Evolutionary conservation across 805 yeast species (phyloP), one percentile per base, ranked within the genome.

Genomic region (Lachancea mirantina): DNA sequence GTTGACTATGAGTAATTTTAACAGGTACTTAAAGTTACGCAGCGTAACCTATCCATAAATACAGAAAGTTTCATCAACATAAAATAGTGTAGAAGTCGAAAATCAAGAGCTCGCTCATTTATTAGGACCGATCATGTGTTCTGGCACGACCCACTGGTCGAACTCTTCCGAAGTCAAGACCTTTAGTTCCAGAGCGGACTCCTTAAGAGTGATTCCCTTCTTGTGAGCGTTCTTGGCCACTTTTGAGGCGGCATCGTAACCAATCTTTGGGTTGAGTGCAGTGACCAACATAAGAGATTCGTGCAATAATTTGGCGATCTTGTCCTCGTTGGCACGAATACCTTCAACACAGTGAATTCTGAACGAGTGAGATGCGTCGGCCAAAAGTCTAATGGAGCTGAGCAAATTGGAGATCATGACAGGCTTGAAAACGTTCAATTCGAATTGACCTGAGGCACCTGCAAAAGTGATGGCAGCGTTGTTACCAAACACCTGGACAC

Each of bases 371-470:
- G 76, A 65, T 45, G 92, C 96, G 54, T 92, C 97, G 34, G 89
- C 92, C 47, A 92, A 65, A 52, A 92, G 72, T 64, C 95, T 79
- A 49, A 88, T 68, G 9, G 96, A 85, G 41, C 83, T 73, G 54
- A 92, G 73, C 62, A 92, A 72, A 76, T 89, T 92, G 41, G 88
- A 72, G 55, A 84, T 85, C 84, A 92, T 66, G 33, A 92, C 85
- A 32, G 98, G 98, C 74, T 92, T 92, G 80, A 85, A 92, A 26
- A 88, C 98, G 64, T 92, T 92, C 62, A 92, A 77, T 72, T 92
- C 98, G 52, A 92, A 92, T 70, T 92, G 98, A 51, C 98, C 98
- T 23, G 95, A 84, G 23, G 98, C 96, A 57, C 98, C 98, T 26
- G 96, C 94, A 59, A 84, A 85, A 21, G 97, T 88, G 65, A 92